Evolutionary conservation across 2,329 filamentous ascomycete genomes (phyloP).

Genomic region (Fusarium sp.): DNA sequence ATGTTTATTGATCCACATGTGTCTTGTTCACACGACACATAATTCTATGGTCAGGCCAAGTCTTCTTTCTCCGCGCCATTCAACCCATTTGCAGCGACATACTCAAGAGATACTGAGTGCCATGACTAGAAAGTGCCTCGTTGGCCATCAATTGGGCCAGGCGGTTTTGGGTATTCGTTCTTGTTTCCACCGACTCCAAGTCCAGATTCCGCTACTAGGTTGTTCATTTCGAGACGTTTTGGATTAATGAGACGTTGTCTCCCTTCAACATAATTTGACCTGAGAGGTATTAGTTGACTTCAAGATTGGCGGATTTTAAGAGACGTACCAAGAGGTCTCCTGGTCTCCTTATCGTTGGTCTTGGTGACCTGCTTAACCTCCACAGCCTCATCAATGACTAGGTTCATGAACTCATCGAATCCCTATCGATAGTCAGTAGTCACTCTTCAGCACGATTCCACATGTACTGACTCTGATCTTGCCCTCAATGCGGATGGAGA

Average conservation of each 20-base stretch:
- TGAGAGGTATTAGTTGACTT: slow-evolving; percentile 50
- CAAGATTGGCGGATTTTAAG: not conserved
- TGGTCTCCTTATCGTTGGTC: slow-evolving; percentile 78
- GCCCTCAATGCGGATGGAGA: slow-evolving; percentile 93
- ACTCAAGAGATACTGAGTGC: slow-evolving; percentile 18
- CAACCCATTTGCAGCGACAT: slow-evolving; percentile 13
- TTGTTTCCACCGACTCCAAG: slow-evolving; percentile 16
- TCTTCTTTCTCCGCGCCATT: slow-evolving; percentile 12
- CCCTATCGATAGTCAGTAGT: slow-evolving; percentile 66
- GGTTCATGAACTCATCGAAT: slow-evolving; percentile 99
- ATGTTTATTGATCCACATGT: slow-evolving; percentile 29
- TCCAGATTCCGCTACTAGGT: slow-evolving; percentile 2
- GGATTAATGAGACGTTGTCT: slow-evolving; percentile 88
- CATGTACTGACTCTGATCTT: slow-evolving; percentile 85
- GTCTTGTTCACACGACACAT: slow-evolving; percentile 19
- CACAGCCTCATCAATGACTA: slow-evolving; percentile 94
- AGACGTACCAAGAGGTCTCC: slow-evolving; percentile 79
- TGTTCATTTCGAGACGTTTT: slow-evolving; percentile 57
- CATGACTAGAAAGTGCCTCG: slow-evolving; percentile 31
- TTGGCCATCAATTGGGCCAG: slow-evolving; percentile 22
- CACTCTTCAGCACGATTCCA: not conserved
- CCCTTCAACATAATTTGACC: slow-evolving; percentile 89
- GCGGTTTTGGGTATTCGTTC: slow-evolving; percentile 36
- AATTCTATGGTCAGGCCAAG: slow-evolving; percentile 19
- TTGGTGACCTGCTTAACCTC: slow-evolving; percentile 90